A percentile compares a stretch with the other conserved stretches of the same genome.
Conservation (phyloP, 345 rosid genomes). For the Leavenworthia alabamica region DNA sequence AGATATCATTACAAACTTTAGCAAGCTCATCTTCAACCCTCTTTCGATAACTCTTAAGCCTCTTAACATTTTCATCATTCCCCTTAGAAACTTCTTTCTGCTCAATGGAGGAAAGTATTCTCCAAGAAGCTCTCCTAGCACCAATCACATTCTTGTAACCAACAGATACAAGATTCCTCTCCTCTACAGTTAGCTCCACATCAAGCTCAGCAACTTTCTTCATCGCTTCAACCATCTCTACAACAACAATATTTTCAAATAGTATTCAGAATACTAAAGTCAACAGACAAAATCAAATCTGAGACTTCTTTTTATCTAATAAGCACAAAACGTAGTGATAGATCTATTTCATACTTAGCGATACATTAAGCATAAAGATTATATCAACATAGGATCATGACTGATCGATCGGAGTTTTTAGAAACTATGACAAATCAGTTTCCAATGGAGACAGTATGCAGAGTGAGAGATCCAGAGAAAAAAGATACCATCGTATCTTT, state of each 20-base stretch:
- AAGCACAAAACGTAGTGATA: neutral
- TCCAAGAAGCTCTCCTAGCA: constrained; percentile 59
- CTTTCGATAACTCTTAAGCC: constrained; percentile 43
- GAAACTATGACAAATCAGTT: neutral
- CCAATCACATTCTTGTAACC: constrained; percentile 72
- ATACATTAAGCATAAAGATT: no score
- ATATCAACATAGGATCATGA: neutral
- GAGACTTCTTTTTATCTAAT: neutral
- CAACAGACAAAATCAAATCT: constrained; percentile 6
- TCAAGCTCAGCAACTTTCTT: constrained; percentile 52
- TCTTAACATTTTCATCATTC: constrained; percentile 39
- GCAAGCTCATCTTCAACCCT: constrained; percentile 44
- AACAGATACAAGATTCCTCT: constrained; percentile 60
- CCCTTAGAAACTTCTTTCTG: constrained; percentile 61
- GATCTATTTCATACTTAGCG: constrained; percentile 2
- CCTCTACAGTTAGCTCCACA: constrained; percentile 49
- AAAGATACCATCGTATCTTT: constrained; percentile 69
- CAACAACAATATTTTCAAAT: neutral
- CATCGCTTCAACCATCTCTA: constrained; percentile 69
- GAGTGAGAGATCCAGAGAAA: constrained; percentile 13
- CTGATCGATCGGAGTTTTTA: constrained; percentile 14
- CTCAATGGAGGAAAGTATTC: constrained; percentile 59
- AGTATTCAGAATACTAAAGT: neutral
- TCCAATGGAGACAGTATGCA: neutral
- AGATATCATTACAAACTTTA: constrained; percentile 40